Base-by-base conservation (phyloP, 2,329 filamentous ascomycete species). In the Phaeoacremonium minimum region DNA sequence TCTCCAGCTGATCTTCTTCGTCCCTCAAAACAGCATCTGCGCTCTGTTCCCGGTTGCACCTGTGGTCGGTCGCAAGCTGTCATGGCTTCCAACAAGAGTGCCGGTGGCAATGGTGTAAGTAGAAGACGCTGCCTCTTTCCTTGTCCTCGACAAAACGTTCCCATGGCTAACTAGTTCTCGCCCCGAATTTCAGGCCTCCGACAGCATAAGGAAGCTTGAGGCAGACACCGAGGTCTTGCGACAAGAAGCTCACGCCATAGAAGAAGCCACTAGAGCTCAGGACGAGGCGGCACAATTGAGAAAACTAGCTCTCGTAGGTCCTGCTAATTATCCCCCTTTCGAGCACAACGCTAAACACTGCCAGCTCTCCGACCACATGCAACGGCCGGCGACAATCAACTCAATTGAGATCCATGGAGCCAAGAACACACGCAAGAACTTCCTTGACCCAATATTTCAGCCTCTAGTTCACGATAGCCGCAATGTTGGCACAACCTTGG, bases 351-450 rank as follows among this genome's bases (percentile, higher is more conserved):
- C 41, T 46, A 41, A 41, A 44, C 31, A n/a, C 26, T 33, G 15
- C 15, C 45, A 89, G 85, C 76, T 94, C 53, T 76, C 80, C 47
- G 77, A 85, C 62, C 95, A 97, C 60, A 83, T 85, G 47, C 87
- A 87, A 30, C 78, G 93, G 40, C 91, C 93, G 28, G 87, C 93
- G 51, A 87, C 88, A 12, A 83, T 98, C 57, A 87, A 87, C 50
- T 86, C 87, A 30, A 77, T 98, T 55, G 80, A 85, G 50, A 73
- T 98, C 42, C 78, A 94, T 43, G 86, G 89, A 55, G 88, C 87
- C 30, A 75, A 76, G 42, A 82, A 93, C 56, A 95, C 91, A n/a
- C 80, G 93, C 45, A 77, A 77, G 50, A 73, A 75, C 45, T 96
- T 98, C 60, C 80, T 98, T 37, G 77, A 94, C 57, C 80, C 81